Evolutionary conservation across 257 asterid genomes (phyloP).

Genomic region (Linderniella brevidens): DNA sequence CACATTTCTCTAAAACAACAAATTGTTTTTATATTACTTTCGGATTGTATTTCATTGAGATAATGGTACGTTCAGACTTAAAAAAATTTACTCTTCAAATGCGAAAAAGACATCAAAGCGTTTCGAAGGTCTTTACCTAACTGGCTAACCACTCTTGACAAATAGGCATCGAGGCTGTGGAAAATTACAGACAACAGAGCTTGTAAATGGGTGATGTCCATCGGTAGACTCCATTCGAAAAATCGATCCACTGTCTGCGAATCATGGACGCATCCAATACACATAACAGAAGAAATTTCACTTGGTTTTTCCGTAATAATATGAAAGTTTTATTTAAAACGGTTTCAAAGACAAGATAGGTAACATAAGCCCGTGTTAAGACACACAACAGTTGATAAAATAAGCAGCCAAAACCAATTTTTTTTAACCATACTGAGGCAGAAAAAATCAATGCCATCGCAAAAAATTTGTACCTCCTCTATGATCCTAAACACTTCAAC

Average conservation of each 20-base stretch:
- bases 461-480: constrained; percentile 84
- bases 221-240: constrained; percentile 70
- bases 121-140: constrained; percentile 35
- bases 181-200: constrained; percentile 82
- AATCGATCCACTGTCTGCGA: constrained; percentile 95
- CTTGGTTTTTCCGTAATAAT: not conserved
- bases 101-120: not conserved
- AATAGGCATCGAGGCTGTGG: constrained; percentile 82
- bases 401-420: constrained; percentile 3
- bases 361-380: not conserved
- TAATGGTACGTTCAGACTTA: not conserved
- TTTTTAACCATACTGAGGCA: not conserved
- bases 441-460: not conserved
- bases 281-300: not conserved
- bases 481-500: constrained; percentile 94
- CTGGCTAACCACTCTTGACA: constrained; percentile 50
- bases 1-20: not conserved
- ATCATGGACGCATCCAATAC: not conserved
- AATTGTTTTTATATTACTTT: too few relatives aligned
- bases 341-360: constrained; percentile 9
- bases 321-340: constrained; percentile 14
- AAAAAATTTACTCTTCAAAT: not conserved
- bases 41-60: not conserved
- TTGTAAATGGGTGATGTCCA: constrained; percentile 90
- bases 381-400: constrained; percentile 6